These are phyloP conservation scores for Puya raimondii DNA, from an alignment of 176 grass and related monocot genomes.

Conservation along the genomic window DNA sequence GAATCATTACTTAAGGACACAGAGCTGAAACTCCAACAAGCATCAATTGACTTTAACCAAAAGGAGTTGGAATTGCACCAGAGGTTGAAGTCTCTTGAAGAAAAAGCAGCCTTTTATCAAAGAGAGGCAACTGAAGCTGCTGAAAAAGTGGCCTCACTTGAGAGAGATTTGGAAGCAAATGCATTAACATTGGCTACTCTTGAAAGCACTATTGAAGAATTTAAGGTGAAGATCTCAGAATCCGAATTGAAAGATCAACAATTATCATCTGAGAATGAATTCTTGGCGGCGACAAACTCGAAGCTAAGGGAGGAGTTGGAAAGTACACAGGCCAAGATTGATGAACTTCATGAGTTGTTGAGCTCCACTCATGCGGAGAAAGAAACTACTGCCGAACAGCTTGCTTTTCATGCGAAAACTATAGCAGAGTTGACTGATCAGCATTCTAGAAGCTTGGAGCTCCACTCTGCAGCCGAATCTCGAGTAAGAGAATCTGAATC, in stretches of 20 bases:
- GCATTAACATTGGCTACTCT: slow-evolving; percentile 52
- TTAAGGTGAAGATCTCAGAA: slow-evolving; percentile 41
- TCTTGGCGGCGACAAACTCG: slow-evolving; percentile 32
- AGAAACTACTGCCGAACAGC: slow-evolving; percentile 14
- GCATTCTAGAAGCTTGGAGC: slow-evolving; percentile 14
- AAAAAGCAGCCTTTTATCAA: slow-evolving; percentile 44
- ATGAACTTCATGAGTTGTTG: slow-evolving; percentile 46
- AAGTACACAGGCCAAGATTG: slow-evolving; percentile 39
- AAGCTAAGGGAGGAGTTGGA: slow-evolving; percentile 58
- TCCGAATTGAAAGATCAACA: slow-evolving; percentile 48
- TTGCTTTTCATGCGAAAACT: slow-evolving; percentile 11
- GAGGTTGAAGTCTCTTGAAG: slow-evolving; percentile 42
- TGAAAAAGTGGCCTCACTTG: slow-evolving; percentile 55
- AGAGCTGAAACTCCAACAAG: slow-evolving; percentile 53
- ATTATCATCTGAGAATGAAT: slow-evolving; percentile 32
- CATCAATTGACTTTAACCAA: slow-evolving; percentile 32
- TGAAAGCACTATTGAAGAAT: slow-evolving; percentile 46
- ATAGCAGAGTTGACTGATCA: slow-evolving; percentile 9
- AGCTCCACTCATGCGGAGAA: slow-evolving; percentile 34
- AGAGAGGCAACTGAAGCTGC: slow-evolving; percentile 35
- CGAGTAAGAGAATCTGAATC: slow-evolving; percentile 10
- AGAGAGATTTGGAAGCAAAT: slow-evolving; percentile 68
- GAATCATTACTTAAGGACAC: slow-evolving; percentile 77
- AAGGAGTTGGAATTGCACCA: slow-evolving; percentile 52
- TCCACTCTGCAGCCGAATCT: slow-evolving; percentile 12